These are phyloP conservation scores for Oidium heveae DNA, from an alignment of 2,329 filamentous ascomycete species.

Conservation along the genomic window DNA sequence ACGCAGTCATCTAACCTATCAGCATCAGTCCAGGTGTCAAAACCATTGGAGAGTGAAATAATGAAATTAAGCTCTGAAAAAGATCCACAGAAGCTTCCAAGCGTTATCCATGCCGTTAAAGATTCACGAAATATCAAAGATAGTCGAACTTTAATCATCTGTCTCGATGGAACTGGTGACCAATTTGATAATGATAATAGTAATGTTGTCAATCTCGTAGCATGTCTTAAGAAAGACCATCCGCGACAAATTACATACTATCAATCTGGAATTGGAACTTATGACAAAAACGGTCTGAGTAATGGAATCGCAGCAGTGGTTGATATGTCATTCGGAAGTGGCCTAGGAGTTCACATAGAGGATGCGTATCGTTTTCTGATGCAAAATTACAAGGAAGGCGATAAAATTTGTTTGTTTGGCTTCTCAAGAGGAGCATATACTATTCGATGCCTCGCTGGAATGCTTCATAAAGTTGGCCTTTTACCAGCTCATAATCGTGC, in stretches of 20 bases:
- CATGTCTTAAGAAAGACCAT: slow-evolving; percentile 19
- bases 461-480: slow-evolving; percentile 19
- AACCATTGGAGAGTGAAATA: background rate
- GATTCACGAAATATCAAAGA: slow-evolving; percentile 2
- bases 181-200: slow-evolving; percentile 19
- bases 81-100: slow-evolving; percentile 2
- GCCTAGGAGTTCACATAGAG: slow-evolving; percentile 18
- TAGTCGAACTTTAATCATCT: slow-evolving; percentile 15
- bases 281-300: slow-evolving; percentile 16
- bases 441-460: slow-evolving; percentile 21
- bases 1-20: too few species aligned
- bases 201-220: slow-evolving; percentile 20
- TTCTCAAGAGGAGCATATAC: slow-evolving; percentile 25
- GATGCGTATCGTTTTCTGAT: slow-evolving; percentile 21
- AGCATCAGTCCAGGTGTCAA: too few species aligned
- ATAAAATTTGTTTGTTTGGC: slow-evolving; percentile 23
- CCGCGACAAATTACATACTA: slow-evolving; percentile 18
- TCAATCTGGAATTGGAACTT: slow-evolving; percentile 22
- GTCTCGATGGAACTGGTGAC: slow-evolving; percentile 21
- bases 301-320: slow-evolving; percentile 17
- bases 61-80: background rate
- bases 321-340: slow-evolving; percentile 20
- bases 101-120: slow-evolving; percentile 4
- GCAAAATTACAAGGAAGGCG: slow-evolving; percentile 21
- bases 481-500: slow-evolving; percentile 38